phyloP scores from a whole-genome alignment of 306 rosid species.

The Vigna hirtella region DNA sequence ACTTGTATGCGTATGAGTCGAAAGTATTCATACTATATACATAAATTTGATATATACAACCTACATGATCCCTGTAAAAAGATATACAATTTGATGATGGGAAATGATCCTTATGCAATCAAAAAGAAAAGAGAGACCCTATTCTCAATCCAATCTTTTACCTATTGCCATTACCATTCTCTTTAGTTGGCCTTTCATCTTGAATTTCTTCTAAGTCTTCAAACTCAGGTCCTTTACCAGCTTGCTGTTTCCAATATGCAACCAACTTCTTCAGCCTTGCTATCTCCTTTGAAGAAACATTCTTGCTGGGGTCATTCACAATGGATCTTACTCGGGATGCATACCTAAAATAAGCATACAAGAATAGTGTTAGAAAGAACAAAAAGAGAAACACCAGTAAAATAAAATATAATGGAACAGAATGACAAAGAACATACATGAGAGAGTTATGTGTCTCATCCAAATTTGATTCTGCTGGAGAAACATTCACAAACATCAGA shows the following conservation, averaged over 20 bases:
- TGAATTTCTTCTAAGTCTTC: conserved; percentile 90
- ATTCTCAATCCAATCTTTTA: conserved; percentile 21
- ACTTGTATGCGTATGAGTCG: conserved; percentile 23
- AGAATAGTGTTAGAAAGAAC: neutral
- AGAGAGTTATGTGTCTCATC: conserved; percentile 95
- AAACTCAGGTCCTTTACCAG: conserved; percentile 71
- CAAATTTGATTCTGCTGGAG: conserved; percentile 87
- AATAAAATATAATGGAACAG: conserved; percentile 1
- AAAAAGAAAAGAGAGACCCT: conserved; percentile 16
- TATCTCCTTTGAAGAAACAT: conserved; percentile 84
- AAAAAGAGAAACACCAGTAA: neutral
- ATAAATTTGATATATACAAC: conserved; percentile 45
- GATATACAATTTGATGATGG: conserved; percentile 36
- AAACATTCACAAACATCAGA: conserved; percentile 93
- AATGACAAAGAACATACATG: conserved; percentile 58
- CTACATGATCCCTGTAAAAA: conserved; percentile 41
- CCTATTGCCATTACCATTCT: conserved; percentile 53
- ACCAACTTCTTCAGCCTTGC: conserved; percentile 87
- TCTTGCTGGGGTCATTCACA: conserved; percentile 90
- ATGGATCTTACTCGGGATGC: conserved; percentile 92
- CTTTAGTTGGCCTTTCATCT: conserved; percentile 70
- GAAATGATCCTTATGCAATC: conserved; percentile 31
- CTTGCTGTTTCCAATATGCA: conserved; percentile 92
- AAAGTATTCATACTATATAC: conserved; percentile 44
- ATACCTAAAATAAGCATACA: conserved; percentile 59